Evolutionary conservation across 306 rosid genomes (phyloP).

Genomic region (Acacia melanoxylon): DNA sequence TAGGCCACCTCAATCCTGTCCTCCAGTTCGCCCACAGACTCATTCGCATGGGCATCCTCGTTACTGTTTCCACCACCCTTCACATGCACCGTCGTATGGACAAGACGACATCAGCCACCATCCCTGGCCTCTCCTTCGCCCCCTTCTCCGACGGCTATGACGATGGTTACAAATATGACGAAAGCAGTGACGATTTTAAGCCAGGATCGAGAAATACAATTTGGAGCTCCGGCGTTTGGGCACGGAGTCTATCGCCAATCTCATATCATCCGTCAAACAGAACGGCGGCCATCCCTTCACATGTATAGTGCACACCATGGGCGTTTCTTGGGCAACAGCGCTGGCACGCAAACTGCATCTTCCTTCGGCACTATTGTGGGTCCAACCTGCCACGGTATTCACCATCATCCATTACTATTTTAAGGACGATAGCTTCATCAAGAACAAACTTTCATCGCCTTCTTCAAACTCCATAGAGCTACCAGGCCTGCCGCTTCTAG

Average conservation of each 20-base stretch:
- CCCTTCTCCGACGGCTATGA: constrained; percentile 52
- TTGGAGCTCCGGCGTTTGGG: constrained; percentile 36
- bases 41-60: constrained; percentile 27
- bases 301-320: constrained; percentile 29
- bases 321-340: constrained; percentile 39
- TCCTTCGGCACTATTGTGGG: constrained; percentile 36
- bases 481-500: constrained; percentile 36
- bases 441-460: background rate
- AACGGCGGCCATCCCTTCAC: constrained; percentile 41
- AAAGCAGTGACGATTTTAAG: background rate
- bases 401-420: constrained; percentile 46
- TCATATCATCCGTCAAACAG: constrained; percentile 8
- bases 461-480: background rate
- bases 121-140: constrained; percentile 32
- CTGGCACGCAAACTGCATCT: constrained; percentile 38
- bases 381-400: constrained; percentile 45
- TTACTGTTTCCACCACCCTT: constrained; percentile 38
- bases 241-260: constrained; percentile 16
- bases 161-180: constrained; percentile 9
- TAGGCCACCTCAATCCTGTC: constrained; percentile 59
- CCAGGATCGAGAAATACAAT: background rate
- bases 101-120: background rate
- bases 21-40: constrained; percentile 48
- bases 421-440: constrained; percentile 21
- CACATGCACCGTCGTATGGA: constrained; percentile 30